phyloP scores from a whole-genome alignment of 2,329 filamentous ascomycete species.

The Aureobasidium zeae region DNA sequence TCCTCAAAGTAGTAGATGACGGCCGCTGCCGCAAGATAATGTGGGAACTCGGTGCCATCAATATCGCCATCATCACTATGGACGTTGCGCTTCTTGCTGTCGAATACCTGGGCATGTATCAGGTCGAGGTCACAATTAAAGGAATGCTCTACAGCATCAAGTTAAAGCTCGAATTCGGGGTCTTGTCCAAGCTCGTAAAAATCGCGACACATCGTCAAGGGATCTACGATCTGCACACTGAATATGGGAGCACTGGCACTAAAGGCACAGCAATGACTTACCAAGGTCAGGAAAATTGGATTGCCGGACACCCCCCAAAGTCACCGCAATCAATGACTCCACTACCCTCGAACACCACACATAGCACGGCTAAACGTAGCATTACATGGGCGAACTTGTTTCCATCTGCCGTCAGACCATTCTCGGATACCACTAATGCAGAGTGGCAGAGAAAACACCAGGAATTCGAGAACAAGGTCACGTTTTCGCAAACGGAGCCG shows the following conservation, averaged over 20 bases:
- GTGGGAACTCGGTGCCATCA: conserved; percentile 31
- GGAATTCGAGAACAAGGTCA: conserved; percentile 3
- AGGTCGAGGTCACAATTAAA: conserved; percentile 32
- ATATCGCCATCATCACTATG: conserved; percentile 31
- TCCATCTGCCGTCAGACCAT: background rate
- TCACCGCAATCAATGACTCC: background rate
- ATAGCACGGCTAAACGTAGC: background rate
- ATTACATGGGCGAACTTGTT: background rate
- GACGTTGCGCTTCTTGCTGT: conserved; percentile 30
- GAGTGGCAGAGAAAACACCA: background rate
- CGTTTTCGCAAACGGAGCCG: conserved; percentile 1
- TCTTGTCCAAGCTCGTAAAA: conserved; percentile 23
- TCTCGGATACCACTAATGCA: background rate
- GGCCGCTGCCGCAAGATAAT: conserved; percentile 23
- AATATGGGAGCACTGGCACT: background rate
- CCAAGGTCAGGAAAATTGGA: background rate
- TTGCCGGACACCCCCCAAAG: background rate
- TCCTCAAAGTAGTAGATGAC: conserved; percentile 14
- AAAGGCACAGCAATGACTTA: background rate
- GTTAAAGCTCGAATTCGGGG: conserved; percentile 25
- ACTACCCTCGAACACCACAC: background rate
- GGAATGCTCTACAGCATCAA: conserved; percentile 26
- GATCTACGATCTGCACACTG: conserved; percentile 1
- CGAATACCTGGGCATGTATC: conserved; percentile 27
- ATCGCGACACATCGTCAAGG: conserved; percentile 17